Conservation (phyloP, 805 yeast species). For the Suhomyces prunicola region DNA sequence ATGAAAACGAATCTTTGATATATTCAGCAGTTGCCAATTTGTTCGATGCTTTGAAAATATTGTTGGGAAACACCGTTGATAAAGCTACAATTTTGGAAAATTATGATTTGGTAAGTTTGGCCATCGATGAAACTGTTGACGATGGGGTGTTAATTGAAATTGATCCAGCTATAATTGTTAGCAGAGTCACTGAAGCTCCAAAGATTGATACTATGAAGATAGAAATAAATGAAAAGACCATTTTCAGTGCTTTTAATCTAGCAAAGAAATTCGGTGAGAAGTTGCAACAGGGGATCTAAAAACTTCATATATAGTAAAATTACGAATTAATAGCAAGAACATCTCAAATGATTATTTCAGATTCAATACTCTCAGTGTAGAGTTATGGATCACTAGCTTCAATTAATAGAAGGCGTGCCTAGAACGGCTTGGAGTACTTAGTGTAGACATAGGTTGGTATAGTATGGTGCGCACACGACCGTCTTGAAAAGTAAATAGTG, state of each 20-base stretch:
- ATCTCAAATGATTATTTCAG: neutral
- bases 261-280: slow-evolving; percentile 65
- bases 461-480: slow-evolving; percentile 1
- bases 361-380: neutral
- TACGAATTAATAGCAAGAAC: neutral
- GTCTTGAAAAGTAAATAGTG: neutral
- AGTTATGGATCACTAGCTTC: neutral
- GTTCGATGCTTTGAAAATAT: slow-evolving; percentile 75
- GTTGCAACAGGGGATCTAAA: slow-evolving; percentile 44
- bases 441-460: neutral
- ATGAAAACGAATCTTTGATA: slow-evolving; percentile 83
- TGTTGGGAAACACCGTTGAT: slow-evolving; percentile 70
- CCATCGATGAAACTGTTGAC: slow-evolving; percentile 89
- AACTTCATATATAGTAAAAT: neutral
- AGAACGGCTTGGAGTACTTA: neutral
- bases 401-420: neutral
- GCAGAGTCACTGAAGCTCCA: slow-evolving; percentile 90
- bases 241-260: slow-evolving; percentile 82
- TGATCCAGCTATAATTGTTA: slow-evolving; percentile 80
- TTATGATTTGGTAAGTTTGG: slow-evolving; percentile 81
- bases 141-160: slow-evolving; percentile 91
- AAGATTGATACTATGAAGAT: slow-evolving; percentile 41
- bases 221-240: slow-evolving; percentile 70
- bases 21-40: slow-evolving; percentile 75
- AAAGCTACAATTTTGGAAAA: slow-evolving; percentile 73